Percentiles rank a stretch among this genome's conserved stretches.
phyloP scores from a whole-genome alignment of 2,329 filamentous ascomycete genomes.

The Fusarium camptoceras region DNA sequence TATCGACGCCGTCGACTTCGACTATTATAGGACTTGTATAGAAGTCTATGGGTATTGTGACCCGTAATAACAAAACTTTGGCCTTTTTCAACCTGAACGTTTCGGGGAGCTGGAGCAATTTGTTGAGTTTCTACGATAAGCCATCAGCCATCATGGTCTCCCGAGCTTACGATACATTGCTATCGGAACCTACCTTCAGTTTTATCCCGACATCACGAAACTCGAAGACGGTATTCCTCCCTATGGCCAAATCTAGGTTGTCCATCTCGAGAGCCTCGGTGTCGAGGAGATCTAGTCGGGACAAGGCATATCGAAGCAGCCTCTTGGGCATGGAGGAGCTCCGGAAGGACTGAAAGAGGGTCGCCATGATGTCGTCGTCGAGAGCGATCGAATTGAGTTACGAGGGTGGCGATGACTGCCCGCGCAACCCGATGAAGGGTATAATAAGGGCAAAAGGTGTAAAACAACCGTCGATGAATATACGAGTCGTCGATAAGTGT shows the following conservation, averaged over 20 bases:
- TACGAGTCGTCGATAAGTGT: slow-evolving; percentile 20
- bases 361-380: slow-evolving; percentile 68
- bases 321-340: slow-evolving; percentile 86
- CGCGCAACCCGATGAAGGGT: slow-evolving; percentile 21
- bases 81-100: slow-evolving; percentile 79
- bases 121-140: slow-evolving; percentile 76
- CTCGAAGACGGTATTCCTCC: slow-evolving; percentile 84
- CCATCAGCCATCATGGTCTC: slow-evolving; percentile 38
- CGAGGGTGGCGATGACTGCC: slow-evolving; percentile 34
- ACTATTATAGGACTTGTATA: slow-evolving; percentile 85
- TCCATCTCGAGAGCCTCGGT: slow-evolving; percentile 87
- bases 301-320: slow-evolving; percentile 86
- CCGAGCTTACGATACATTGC: slow-evolving; percentile 17
- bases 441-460: slow-evolving; percentile 12
- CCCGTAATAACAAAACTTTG: slow-evolving; percentile 77
- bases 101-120: slow-evolving; percentile 78
- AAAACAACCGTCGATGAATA: slow-evolving; percentile 17
- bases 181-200: slow-evolving; percentile 68
- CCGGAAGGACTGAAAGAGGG: slow-evolving; percentile 74
- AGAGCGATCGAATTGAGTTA: slow-evolving; percentile 17
- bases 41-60: slow-evolving; percentile 89
- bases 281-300: slow-evolving; percentile 86
- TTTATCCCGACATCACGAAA: slow-evolving; percentile 87
- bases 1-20: slow-evolving; percentile 83
- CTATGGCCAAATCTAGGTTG: slow-evolving; percentile 84